Conservation (phyloP, 331 rosid genomes). For the Phaseolus coccineus region DNA sequence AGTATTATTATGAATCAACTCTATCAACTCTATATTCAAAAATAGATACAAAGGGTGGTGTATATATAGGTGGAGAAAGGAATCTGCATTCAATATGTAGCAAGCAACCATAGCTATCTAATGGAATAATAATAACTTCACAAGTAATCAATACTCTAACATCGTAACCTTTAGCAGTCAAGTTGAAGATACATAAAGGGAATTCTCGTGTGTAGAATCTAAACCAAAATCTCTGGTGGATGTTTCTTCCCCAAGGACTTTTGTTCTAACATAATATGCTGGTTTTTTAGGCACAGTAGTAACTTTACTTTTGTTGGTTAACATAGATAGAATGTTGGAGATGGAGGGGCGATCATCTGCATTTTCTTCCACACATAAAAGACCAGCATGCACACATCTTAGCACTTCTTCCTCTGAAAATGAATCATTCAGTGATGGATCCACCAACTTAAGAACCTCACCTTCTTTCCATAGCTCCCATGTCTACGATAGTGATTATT, state of each 20-base stretch:
- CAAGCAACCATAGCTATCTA: no score
- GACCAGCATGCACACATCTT: slow-evolving; percentile 43
- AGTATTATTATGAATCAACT: no score
- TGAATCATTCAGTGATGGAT: slow-evolving; percentile 1
- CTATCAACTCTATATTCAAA: no score
- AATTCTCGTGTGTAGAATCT: not conserved
- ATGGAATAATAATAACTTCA: not conserved
- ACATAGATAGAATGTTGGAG: slow-evolving; percentile 32
- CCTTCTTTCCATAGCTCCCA: slow-evolving; percentile 50
- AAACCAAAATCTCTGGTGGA: not conserved
- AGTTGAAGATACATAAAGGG: not conserved
- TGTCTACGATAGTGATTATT: not conserved
- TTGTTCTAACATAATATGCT: slow-evolving; percentile 32
- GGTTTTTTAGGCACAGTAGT: slow-evolving; percentile 22
- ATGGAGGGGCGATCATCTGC: slow-evolving; percentile 37
- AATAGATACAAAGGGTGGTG: no score
- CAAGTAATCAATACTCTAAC: not conserved
- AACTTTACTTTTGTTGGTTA: slow-evolving; percentile 19
- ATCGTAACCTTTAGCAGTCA: not conserved
- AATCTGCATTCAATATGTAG: no score
- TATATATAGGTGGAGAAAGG: no score
- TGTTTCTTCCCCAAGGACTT: not conserved
- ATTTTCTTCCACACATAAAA: slow-evolving; percentile 39
- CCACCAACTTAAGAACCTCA: slow-evolving; percentile 1
- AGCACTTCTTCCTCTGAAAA: slow-evolving; percentile 23